Evolutionary conservation across 1,284 basidiomycete genomes (phyloP), one percentile per base, ranked within the genome.

Genomic region (Ustilago esculenta): DNA sequence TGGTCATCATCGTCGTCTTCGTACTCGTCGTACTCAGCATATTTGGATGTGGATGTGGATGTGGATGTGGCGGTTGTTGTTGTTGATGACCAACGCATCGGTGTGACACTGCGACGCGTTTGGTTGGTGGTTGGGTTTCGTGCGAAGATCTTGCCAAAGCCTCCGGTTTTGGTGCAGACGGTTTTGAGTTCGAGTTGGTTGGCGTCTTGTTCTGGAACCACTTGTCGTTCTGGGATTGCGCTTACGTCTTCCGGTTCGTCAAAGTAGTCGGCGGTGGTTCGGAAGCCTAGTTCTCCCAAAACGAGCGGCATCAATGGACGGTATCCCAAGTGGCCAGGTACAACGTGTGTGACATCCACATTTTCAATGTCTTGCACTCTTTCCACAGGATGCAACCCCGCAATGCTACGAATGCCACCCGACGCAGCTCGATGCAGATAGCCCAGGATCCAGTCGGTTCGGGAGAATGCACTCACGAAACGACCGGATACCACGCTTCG

Each of bases 401-500:
- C 80, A 42, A 81, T 80, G 35, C 63, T 73, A 25, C 74, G 72
- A n/a, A 81, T 53, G 23, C 80, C 80, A 24, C 80, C 80, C 1
- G 79, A 75, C 3, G 80, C 76, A 7, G 80, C 80, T 17, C 80
- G 71, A 46, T 80, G 77, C 42, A 81, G 60, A 46, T 80, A 81
- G 27, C 77, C 77, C 3, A 81, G 68, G 33, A 81, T 76, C 80
- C 80, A 81, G 54, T 81, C 80, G 21, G 74, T 74, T n/a, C 76
- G 58, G 3, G 79, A 79, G 39, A 75, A 81, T 15, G 77, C 78
- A 48, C 80, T 81, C 40, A 81, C 80, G 45, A 81, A 81, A 2
- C 79, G 74, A 15, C 80, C 80, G 1, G 77, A 63, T 0, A 81
- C 80, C 12, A 77, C 75, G 34, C 71, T 70, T 18, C 79, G 40